phyloP scores from a whole-genome alignment of 352 stramenopile species.

The Elongisporangium senticosum region DNA sequence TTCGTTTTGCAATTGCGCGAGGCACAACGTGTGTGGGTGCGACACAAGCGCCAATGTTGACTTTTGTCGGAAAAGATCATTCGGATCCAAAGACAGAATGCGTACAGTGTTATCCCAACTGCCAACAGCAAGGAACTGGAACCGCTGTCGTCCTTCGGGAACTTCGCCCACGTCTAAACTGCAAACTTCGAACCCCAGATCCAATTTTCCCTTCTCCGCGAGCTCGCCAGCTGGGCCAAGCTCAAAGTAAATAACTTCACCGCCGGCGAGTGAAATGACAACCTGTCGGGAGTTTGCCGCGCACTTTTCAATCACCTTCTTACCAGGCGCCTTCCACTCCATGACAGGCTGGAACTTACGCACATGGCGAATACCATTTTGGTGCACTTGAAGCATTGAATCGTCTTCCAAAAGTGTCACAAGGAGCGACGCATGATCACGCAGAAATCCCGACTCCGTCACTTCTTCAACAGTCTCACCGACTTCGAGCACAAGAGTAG shows the following conservation, averaged over 20 bases:
- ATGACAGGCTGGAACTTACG: slow-evolving; percentile 90
- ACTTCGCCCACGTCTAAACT: slow-evolving; percentile 96
- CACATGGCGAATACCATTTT: slow-evolving; percentile 94
- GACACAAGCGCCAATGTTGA: slow-evolving; percentile 78
- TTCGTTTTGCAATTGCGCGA: slow-evolving; percentile 77
- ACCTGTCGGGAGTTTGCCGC: slow-evolving; percentile 96
- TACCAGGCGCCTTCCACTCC: slow-evolving; percentile 96
- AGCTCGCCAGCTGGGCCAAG: slow-evolving; percentile 91
- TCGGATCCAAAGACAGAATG: slow-evolving; percentile 94
- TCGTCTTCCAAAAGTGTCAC: slow-evolving; percentile 93
- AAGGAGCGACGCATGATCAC: slow-evolving; percentile 92
- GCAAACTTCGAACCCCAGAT: slow-evolving; percentile 95
- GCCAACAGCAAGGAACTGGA: slow-evolving; percentile 96
- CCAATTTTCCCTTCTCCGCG: slow-evolving; percentile 90
- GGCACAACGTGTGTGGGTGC: slow-evolving; percentile 76
- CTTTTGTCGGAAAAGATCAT: slow-evolving; percentile 85
- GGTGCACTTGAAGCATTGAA: slow-evolving; percentile 96
- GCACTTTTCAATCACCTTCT: slow-evolving; percentile 96
- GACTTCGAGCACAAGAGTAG: slow-evolving; percentile 96
- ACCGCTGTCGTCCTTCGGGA: slow-evolving; percentile 90
- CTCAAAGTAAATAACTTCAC: slow-evolving; percentile 98
- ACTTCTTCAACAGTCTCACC: slow-evolving; percentile 98
- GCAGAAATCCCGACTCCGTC: slow-evolving; percentile 92
- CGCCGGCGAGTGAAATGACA: slow-evolving; percentile 94
- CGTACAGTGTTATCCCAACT: slow-evolving; percentile 89